These are phyloP conservation scores for Phytophthora constricta DNA, from an alignment of 352 stramenopile species.

Conservation along the genomic window DNA sequence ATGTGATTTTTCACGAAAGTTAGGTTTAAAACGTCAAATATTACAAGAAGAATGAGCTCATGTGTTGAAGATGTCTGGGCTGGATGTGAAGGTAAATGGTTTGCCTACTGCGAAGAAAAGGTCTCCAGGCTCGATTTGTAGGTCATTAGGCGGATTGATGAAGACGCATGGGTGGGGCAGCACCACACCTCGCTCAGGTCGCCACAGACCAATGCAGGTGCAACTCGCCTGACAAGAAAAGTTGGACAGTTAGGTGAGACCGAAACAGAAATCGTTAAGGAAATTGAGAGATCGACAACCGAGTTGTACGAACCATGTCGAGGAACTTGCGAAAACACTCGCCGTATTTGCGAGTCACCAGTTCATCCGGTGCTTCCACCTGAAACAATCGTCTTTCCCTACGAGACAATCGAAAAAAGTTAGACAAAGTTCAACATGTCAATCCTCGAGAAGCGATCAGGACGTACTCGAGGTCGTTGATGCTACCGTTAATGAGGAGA, in stretches of 20 bases:
- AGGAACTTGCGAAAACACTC: constrained; percentile 78
- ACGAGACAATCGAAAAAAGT: constrained; percentile 1
- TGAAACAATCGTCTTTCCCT: constrained; percentile 76
- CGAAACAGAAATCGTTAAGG: neutral
- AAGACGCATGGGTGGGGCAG: constrained; percentile 77
- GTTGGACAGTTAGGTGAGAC: neutral
- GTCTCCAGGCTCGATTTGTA: constrained; percentile 63
- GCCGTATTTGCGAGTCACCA: constrained; percentile 59
- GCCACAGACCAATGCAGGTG: constrained; percentile 71
- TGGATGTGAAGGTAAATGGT: constrained; percentile 56
- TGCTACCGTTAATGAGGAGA: constrained; percentile 64
- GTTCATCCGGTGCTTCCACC: constrained; percentile 54
- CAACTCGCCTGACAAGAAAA: constrained; percentile 50
- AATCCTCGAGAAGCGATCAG: neutral
- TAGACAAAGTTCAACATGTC: no score
- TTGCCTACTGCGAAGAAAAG: constrained; percentile 76
- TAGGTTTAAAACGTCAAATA: neutral
- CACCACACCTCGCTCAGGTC: constrained; percentile 52
- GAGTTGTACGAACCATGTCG: constrained; percentile 47
- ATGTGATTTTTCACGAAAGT: constrained; percentile 33
- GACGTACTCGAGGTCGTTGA: constrained; percentile 63
- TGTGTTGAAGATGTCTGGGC: constrained; percentile 39
- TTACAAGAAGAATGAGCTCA: neutral
- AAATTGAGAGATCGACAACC: neutral
- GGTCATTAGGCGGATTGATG: constrained; percentile 58